These are phyloP conservation scores for Zymoseptoria ardabiliae DNA, from an alignment of 2,329 filamentous ascomycete species.

Conservation along the genomic window DNA sequence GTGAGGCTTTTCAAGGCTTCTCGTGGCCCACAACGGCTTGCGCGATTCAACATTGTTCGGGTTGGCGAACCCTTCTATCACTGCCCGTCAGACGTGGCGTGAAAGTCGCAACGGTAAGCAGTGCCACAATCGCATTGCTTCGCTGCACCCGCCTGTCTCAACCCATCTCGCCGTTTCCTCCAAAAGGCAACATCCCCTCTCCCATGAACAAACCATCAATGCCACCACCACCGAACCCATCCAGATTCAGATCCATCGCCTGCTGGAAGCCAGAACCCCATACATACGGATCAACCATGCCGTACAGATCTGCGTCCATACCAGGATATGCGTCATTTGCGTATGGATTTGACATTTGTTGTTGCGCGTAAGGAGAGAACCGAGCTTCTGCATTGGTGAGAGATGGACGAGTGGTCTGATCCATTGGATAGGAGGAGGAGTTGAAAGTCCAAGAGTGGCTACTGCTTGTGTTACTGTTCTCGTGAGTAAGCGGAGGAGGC, in stretches of 20 bases:
- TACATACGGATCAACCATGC: conserved; percentile 15
- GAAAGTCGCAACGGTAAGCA: too few relatives aligned
- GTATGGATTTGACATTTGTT: conserved; percentile 1
- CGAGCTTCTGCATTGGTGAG: conserved; percentile 12
- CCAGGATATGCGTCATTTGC: neutral
- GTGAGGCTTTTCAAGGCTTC: too few relatives aligned
- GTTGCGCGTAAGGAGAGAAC: conserved; percentile 8
- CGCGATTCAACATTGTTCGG: too few relatives aligned
- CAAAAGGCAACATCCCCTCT: conserved; percentile 23
- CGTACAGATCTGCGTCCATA: conserved; percentile 1
- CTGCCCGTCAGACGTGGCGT: too few relatives aligned
- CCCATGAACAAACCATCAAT: conserved; percentile 29
- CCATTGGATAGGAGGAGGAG: conserved; percentile 12
- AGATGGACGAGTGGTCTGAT: conserved; percentile 13
- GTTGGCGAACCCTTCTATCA: too few relatives aligned
- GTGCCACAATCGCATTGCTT: too few relatives aligned
- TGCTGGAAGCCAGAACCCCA: conserved; percentile 32
- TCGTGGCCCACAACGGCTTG: too few relatives aligned
- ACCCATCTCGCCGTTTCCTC: neutral
- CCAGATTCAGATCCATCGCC: conserved; percentile 30
- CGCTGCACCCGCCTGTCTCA: neutral
- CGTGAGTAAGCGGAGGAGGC: neutral
- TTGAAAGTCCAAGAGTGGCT: conserved; percentile 18
- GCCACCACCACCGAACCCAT: conserved; percentile 24
- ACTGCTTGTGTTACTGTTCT: conserved; percentile 7